These are phyloP conservation scores for Cystofilobasidium bisporidii DNA, from an alignment of 768 basidiomycete species.

Conservation along the genomic window DNA sequence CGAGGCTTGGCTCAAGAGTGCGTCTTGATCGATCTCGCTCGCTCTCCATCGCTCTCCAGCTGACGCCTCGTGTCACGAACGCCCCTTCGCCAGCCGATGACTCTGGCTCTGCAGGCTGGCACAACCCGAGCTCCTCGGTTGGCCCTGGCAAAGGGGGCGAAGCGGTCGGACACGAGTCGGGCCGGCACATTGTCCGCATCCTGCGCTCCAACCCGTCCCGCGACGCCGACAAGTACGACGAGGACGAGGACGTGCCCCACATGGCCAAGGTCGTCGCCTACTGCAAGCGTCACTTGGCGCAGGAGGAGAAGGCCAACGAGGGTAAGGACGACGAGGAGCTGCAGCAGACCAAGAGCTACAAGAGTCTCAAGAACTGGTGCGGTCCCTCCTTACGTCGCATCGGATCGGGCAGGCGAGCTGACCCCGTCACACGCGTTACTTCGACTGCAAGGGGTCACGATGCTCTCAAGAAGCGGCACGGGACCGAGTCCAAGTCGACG, in stretches of 20 bases:
- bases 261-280: slow-evolving; percentile 6
- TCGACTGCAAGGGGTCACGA: slow-evolving; percentile 17
- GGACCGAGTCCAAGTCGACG: neutral
- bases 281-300: slow-evolving; percentile 23
- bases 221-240: neutral
- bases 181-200: slow-evolving; percentile 8
- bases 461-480: neutral
- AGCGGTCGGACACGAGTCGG: slow-evolving; percentile 10
- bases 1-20: slow-evolving; percentile 8
- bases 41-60: neutral
- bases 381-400: neutral
- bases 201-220: neutral
- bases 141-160: slow-evolving; percentile 4
- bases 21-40: neutral
- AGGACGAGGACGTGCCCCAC: neutral
- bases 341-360: slow-evolving; percentile 10
- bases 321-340: slow-evolving; percentile 14
- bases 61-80: too few relatives aligned
- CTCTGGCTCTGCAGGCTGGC: neutral
- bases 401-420: too few relatives aligned
- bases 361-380: slow-evolving; percentile 22
- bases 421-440: too few relatives aligned
- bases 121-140: neutral
- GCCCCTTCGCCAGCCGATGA: neutral
- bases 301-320: slow-evolving; percentile 4